Conservation (phyloP, 352 stramenopile species). For the Globisporangium apiculatum region DNA sequence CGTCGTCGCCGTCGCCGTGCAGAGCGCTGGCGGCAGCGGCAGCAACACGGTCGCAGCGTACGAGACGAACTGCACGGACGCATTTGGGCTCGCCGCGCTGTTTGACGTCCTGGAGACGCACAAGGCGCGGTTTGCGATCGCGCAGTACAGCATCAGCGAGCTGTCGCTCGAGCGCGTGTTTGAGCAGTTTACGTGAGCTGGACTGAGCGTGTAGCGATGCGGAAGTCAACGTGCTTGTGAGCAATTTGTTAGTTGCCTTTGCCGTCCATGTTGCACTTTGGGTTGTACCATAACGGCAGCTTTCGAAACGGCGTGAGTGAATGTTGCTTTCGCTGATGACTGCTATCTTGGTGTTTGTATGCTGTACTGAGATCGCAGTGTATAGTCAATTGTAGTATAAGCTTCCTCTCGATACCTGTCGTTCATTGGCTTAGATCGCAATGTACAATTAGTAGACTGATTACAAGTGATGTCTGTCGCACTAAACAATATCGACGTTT, state of each 20-base stretch:
- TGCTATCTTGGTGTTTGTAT: too few species aligned
- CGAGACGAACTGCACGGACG: not conserved
- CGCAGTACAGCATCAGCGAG: constrained; percentile 43
- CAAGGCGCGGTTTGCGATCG: constrained; percentile 30
- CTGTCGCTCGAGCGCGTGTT: constrained; percentile 90
- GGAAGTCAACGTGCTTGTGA: not conserved
- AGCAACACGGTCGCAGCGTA: constrained; percentile 20
- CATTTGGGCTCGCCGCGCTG: not conserved
- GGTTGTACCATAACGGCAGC: too few species aligned
- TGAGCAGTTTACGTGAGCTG: constrained; percentile 81
- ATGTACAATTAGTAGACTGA: too few species aligned
- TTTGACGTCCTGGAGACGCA: constrained; percentile 16
- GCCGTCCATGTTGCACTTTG: too few species aligned
- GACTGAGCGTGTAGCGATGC: constrained; percentile 10
- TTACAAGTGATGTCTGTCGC: too few species aligned
- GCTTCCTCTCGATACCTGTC: too few species aligned
- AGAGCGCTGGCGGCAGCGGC: constrained; percentile 33
- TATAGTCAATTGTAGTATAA: too few species aligned
- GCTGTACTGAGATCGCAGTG: too few species aligned
- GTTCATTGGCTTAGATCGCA: too few species aligned
- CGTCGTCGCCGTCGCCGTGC: constrained; percentile 38
- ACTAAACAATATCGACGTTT: too few species aligned
- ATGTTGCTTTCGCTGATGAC: too few species aligned
- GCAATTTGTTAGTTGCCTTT: not conserved
- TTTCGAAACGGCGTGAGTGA: too few species aligned